Conservation (phyloP, 2,329 filamentous ascomycete species). For the Juglanconis oblonga region DNA sequence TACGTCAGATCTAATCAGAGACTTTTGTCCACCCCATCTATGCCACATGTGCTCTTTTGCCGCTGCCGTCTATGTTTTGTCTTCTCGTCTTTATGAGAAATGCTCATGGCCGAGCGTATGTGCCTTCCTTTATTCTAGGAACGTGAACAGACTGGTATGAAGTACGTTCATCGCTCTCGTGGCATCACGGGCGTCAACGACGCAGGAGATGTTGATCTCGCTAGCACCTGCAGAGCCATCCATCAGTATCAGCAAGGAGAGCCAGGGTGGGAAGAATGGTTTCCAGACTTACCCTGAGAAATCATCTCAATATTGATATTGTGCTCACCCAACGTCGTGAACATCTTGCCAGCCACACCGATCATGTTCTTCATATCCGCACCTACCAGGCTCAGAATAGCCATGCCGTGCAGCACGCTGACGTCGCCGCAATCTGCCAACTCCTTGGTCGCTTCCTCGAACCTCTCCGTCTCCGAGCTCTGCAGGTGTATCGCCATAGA, state of each 20-base stretch:
- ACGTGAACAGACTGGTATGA: conserved; percentile 95
- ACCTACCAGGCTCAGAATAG: conserved; percentile 90
- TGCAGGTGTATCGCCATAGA: conserved; percentile 94
- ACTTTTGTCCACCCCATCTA: neutral
- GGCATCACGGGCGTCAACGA: conserved; percentile 88
- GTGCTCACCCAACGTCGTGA: conserved; percentile 88
- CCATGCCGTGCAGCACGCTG: conserved; percentile 87
- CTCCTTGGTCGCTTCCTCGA: conserved; percentile 67
- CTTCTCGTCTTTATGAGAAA: neutral
- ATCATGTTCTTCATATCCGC: conserved; percentile 98
- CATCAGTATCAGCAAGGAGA: neutral
- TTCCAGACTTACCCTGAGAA: conserved; percentile 71
- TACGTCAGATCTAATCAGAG: neutral
- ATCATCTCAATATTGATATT: conserved; percentile 99
- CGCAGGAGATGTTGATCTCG: conserved; percentile 98
- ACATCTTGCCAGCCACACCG: conserved; percentile 91
- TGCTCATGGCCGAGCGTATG: neutral
- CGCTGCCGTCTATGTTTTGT: neutral
- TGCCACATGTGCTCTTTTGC: neutral
- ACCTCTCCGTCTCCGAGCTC: conserved; percentile 57
- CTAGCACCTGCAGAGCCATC: conserved; percentile 68
- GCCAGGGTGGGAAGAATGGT: neutral
- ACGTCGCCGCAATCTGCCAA: conserved; percentile 82
- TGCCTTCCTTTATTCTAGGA: conserved; percentile 63
- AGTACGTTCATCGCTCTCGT: conserved; percentile 93